Base-by-base conservation (phyloP, 495 filamentous ascomycete species). In the Neurospora discreta region DNA sequence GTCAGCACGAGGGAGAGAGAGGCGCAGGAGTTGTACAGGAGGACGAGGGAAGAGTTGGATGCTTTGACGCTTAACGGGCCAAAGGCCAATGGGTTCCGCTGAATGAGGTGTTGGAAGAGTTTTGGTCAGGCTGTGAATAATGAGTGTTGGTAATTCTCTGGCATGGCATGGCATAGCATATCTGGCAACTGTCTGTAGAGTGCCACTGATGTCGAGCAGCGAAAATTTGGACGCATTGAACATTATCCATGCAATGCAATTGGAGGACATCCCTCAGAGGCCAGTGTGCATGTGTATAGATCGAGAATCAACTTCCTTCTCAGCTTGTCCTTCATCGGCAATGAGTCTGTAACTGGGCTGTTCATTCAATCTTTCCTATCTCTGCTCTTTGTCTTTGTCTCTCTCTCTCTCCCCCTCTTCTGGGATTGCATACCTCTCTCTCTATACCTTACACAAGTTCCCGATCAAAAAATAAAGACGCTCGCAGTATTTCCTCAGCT, bases 1-100 rank as follows among this genome's bases (percentile, higher is more conserved):
- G 87, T 98, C 30, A 91, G 89, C 78, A 90, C 89, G 72, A 86
- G 94, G 71, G 95, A 97, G 84, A 86, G 93, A 68, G 93, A 97
- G 84, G 92, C 92, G 39, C 96, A 99, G 81, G 93, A 98, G 72
- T 78, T 90, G 74, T 98, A 95, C 78, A 86, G 90, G 77, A 82
- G 80, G 72, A 85, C 88, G 72, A 93, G 86, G 78, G 91, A 93
- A 43, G 95, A 98, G 83, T 78, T 98, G 71, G 90, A 91, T 68
- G 85, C 82, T 71, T 82, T 95, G 77, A 76, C 73, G 69, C 71
- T 71, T 38, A 73, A 78, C 39, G 78, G 78, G 70, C 58, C 52
- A 1, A 65, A 33, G 52, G 72, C 77, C 11, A 83, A 84, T 70
- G 80, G 81, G 39, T 82, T 80, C 73, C 81, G 82, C 73, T 83